A percentile compares a stretch with the other conserved stretches of the same genome.
These are phyloP conservation scores for Lentinula boryana DNA, from an alignment of 768 basidiomycete genomes.

Conservation along the genomic window DNA sequence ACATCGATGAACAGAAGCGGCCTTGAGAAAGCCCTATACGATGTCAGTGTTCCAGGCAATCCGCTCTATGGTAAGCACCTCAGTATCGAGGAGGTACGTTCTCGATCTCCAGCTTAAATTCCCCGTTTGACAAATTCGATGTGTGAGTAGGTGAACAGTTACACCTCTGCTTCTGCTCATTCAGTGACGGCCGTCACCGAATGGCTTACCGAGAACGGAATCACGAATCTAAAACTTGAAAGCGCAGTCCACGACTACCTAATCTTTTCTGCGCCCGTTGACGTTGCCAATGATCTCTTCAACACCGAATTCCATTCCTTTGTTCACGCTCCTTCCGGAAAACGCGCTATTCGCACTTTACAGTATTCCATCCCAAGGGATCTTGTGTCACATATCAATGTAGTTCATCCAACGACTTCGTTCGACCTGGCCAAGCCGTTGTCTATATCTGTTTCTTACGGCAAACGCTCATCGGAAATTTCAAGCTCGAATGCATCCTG, in stretches of 20 bases:
- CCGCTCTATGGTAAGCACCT: constrained; percentile 21
- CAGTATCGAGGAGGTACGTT: constrained; percentile 20
- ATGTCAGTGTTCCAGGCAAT: constrained; percentile 23
- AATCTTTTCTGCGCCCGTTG: constrained; percentile 15
- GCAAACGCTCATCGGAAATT: not conserved
- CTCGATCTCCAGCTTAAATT: not conserved
- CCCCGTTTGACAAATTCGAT: not conserved
- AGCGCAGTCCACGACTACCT: constrained; percentile 17
- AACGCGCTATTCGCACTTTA: constrained; percentile 16
- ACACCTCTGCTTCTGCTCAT: constrained; percentile 12
- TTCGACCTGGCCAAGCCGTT: constrained; percentile 6
- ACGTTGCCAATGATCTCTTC: constrained; percentile 17
- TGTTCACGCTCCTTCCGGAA: constrained; percentile 12
- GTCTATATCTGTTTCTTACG: constrained; percentile 1
- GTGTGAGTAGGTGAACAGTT: constrained; percentile 13
- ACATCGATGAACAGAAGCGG: constrained; percentile 19
- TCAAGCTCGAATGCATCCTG: constrained; percentile 8
- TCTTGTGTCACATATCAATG: constrained; percentile 15
- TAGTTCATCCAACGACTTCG: constrained; percentile 19
- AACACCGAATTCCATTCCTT: constrained; percentile 16
- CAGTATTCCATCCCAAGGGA: constrained; percentile 17
- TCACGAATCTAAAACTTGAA: constrained; percentile 9
- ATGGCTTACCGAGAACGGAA: constrained; percentile 14
- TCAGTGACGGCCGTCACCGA: constrained; percentile 13
- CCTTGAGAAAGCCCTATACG: constrained; percentile 22